phyloP scores from a whole-genome alignment of 352 stramenopile genomes.

The Pythium angustatum region DNA sequence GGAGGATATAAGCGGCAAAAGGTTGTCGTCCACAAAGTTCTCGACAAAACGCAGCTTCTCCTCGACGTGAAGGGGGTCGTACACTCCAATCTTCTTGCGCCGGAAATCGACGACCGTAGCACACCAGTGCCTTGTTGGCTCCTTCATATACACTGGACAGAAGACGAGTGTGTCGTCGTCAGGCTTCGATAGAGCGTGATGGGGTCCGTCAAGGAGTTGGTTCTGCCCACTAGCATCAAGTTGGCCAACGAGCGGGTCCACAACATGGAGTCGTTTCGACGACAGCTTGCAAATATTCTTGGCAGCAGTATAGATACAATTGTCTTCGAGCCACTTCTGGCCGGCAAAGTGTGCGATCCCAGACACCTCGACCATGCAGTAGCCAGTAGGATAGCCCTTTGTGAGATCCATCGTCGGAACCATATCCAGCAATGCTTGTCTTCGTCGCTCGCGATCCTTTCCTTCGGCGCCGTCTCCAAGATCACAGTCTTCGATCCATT shows the following conservation, averaged over 20 bases:
- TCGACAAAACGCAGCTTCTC: not conserved
- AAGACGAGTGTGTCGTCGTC: not conserved
- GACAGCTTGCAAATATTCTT: not conserved
- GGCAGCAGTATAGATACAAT: not conserved
- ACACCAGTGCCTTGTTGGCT: not conserved
- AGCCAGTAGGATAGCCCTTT: not conserved
- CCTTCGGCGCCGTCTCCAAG: not conserved
- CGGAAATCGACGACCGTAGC: not conserved
- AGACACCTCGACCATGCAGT: not conserved
- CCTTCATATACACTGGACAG: not conserved
- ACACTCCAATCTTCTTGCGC: not conserved
- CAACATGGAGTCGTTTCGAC: not conserved
- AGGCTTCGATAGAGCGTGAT: not conserved
- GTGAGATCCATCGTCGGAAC: no score
- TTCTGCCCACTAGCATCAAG: not conserved
- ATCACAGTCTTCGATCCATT: not conserved
- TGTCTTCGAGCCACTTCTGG: not conserved
- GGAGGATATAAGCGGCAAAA: not conserved
- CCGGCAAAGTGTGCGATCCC: not conserved
- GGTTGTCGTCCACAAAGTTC: not conserved
- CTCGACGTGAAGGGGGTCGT: not conserved
- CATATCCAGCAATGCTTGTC: not conserved
- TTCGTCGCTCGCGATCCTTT: not conserved
- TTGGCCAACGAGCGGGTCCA: not conserved
- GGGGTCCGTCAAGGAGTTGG: not conserved